Base-by-base conservation (phyloP, 768 basidiomycete genomes). In the Hericium rajendrae region DNA sequence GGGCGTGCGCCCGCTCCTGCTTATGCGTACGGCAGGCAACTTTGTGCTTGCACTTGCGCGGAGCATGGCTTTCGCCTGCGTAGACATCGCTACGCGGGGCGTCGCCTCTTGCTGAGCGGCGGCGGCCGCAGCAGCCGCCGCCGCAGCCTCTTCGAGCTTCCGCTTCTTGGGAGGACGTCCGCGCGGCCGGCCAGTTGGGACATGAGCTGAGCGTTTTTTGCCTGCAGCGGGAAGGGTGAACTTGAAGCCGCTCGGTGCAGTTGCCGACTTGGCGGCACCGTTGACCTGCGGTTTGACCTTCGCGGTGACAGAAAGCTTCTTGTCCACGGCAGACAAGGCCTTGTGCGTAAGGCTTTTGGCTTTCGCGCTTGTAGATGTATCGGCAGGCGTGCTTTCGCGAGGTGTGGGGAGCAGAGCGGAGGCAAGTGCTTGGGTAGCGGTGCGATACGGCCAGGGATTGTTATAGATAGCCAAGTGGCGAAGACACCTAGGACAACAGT, bases 381-480 rank as follows among this genome's bases (percentile, higher is more conserved):
- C 67, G 40, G 65, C 58, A 16, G 64, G 62, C n/a, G 67, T 61
- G 39, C 68, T 74, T 60, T 81, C 78, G 2, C 71, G 70, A 12
- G 80, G 79, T 15, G 76, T 74, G 13, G 73, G 70, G 39, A 80
- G 67, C 60, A 63, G 69, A 41, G 75, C 74, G 39, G 73, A 64
- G 49, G 20, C 49, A 24, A 16, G 10, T 5, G 71, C 65, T 15
- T 81, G 79, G 51, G 78, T 78, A 38, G 75, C 71, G 40, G 79
- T 65, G 55, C 89, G 85, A 51, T 75, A 73, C 20, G 89, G 89
- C 89, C 89, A 91, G 2, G 78, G 69, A 55, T 78, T 74, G 2
- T 76, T 77, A 69, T 91, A 91, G 57, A 91, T 91, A 11, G 85
- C 88, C 63, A 76, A 79, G 68, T 91, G 89, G 18, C 89, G 85